Evolutionary conservation across 768 basidiomycete genomes (phyloP), one percentile per base, ranked within the genome.

Genomic region (Hemileccinum impolitum): DNA sequence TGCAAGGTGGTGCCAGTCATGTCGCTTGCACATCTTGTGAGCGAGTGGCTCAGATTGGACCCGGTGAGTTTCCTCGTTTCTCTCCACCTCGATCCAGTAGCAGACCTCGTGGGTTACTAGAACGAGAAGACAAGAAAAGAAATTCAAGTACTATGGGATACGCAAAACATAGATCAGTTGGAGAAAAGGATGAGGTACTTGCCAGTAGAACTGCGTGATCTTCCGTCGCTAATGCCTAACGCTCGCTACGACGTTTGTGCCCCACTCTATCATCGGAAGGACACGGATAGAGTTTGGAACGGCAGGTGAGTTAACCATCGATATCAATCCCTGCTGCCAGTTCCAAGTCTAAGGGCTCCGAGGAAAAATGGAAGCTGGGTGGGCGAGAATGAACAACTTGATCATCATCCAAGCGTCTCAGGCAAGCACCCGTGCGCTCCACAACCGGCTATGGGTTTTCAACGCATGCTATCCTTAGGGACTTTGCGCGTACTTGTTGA

Each of bases 311-410:
- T 50, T 23, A 3, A 28, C 36, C 19, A 19, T 43, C 14, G 7
- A 18, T 49, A 15, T 17, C 19, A 45, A 23, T 55, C 28, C 23
- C 26, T 19, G 19, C 36, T 21, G 30, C 51, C 18, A 43, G 53
- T 25, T 25, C 31, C 45, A 6, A 43, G 17, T 31, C 4, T 54
- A 87, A 62, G 90, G 90, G 45, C 72, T 92, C 18, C 73, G 90
- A 58, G 90, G 84, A 2, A 75, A 70, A 54, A 94, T 94, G 92
- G 85, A 88, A 56, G 90, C 90, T 8, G 92, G 92, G 2, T 92
- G 86, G 79, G 77, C 87, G n/a, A 78, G 87, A 47, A 93, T 94
- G 89, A 94, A 94, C 61, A 89, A 93, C 65, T 68, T 94, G 48
- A 87, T 82, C 41, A 72, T 92, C 45, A 83, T 89, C 37, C 90